These are phyloP conservation scores for Zangia roseola DNA, from an alignment of 768 basidiomycete genomes.

Conservation along the genomic window DNA sequence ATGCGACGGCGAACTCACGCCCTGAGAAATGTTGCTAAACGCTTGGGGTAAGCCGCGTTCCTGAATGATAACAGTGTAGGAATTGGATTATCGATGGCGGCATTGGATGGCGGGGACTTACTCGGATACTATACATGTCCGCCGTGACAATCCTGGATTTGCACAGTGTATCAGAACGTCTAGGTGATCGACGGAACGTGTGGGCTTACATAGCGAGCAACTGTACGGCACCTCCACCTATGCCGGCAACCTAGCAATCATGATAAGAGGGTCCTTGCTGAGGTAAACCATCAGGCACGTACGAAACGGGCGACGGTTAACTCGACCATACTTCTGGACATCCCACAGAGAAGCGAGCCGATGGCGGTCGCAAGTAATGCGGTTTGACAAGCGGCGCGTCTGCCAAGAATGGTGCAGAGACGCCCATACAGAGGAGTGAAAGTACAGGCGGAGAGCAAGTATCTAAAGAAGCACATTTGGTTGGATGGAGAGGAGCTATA, in stretches of 20 bases:
- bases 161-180: neutral
- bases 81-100: neutral
- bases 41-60: conserved; percentile 37
- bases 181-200: neutral
- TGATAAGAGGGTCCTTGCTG: neutral
- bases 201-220: conserved; percentile 19
- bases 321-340: conserved; percentile 65
- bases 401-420: conserved; percentile 69
- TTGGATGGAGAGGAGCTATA: neutral
- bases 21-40: conserved; percentile 35
- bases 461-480: conserved; percentile 23
- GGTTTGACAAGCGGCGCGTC: conserved; percentile 62
- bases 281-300: conserved; percentile 22
- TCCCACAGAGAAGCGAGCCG: conserved; percentile 64
- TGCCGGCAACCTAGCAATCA: conserved; percentile 16
- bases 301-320: conserved; percentile 72
- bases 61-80: neutral
- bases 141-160: conserved; percentile 20
- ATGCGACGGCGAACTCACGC: conserved; percentile 7
- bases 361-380: conserved; percentile 58
- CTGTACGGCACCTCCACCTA: conserved; percentile 21
- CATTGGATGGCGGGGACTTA: neutral
- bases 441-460: conserved; percentile 73
- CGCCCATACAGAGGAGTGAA: conserved; percentile 82
- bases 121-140: conserved; percentile 21